Percentiles rank a stretch among this genome's conserved stretches.
Evolutionary conservation across 2,329 filamentous ascomycete species (phyloP).

Genomic region (Penicillium decumbens): DNA sequence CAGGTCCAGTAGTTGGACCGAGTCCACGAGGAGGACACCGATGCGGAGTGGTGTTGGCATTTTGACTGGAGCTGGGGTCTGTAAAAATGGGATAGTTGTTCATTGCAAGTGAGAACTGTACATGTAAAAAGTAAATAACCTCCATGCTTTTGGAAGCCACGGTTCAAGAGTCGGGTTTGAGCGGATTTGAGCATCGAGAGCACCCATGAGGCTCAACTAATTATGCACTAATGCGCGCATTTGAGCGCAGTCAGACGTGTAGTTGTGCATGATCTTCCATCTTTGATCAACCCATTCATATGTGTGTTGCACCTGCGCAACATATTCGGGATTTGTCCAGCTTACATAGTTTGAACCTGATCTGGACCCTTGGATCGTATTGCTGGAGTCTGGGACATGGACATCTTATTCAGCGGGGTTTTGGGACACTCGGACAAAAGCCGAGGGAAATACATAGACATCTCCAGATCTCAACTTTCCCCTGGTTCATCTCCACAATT

Average conservation of each 20-base stretch:
- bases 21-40: slow-evolving; percentile 35
- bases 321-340: not conserved
- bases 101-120: not conserved
- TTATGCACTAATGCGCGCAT: slow-evolving; percentile 3
- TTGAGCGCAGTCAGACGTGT: not conserved
- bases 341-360: not conserved
- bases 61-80: not conserved
- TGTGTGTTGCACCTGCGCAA: not conserved
- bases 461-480: not conserved
- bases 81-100: not conserved
- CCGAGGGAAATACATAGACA: no score
- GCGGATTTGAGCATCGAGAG: not conserved
- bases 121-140: not conserved
- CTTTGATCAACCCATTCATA: not conserved
- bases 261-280: not conserved
- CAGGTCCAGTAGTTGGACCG: slow-evolving; percentile 40
- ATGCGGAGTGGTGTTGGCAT: slow-evolving; percentile 20
- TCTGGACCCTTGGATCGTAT: no score
- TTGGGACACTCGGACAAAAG: no score
- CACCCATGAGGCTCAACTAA: not conserved
- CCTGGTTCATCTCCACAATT: not conserved
- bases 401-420: no score
- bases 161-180: not conserved
- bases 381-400: no score
- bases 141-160: not conserved